A percentile compares a stretch with the other conserved stretches of the same genome.
Evolutionary conservation across 2,329 filamentous ascomycete species (phyloP).

Genomic region (Colletotrichum eleusines): DNA sequence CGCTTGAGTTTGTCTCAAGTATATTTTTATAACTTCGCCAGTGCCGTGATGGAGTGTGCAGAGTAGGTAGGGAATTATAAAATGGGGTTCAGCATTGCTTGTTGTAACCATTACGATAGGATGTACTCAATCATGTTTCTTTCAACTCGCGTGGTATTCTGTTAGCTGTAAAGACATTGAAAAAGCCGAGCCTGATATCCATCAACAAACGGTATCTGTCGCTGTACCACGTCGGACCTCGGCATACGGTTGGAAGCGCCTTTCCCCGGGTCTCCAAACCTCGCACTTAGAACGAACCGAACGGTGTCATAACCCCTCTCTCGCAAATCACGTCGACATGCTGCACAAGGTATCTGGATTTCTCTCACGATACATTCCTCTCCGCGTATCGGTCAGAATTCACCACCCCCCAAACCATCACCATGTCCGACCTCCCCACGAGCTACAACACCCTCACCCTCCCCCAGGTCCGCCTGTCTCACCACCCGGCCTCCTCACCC

Average conservation of each 20-base stretch:
- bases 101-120: neutral
- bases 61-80: neutral
- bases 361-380: neutral
- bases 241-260: conserved; percentile 23
- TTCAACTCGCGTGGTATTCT: neutral
- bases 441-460: conserved; percentile 58
- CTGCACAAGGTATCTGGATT: neutral
- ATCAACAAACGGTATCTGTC: neutral
- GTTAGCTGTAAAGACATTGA: neutral
- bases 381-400: neutral
- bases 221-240: conserved; percentile 29
- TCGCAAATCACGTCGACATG: neutral
- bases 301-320: no score
- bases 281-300: neutral
- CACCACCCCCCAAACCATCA: neutral
- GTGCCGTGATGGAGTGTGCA: neutral
- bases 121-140: neutral
- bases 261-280: conserved; percentile 22
- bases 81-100: neutral
- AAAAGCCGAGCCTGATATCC: no score
- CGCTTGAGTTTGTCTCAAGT: neutral
- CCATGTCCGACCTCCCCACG: conserved; percentile 45
- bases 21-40: neutral
- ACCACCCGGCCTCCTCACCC: conserved; percentile 63
- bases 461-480: conserved; percentile 60